Base-by-base conservation (phyloP, 73 alveolate species). In the Paraurostyla sp. region DNA sequence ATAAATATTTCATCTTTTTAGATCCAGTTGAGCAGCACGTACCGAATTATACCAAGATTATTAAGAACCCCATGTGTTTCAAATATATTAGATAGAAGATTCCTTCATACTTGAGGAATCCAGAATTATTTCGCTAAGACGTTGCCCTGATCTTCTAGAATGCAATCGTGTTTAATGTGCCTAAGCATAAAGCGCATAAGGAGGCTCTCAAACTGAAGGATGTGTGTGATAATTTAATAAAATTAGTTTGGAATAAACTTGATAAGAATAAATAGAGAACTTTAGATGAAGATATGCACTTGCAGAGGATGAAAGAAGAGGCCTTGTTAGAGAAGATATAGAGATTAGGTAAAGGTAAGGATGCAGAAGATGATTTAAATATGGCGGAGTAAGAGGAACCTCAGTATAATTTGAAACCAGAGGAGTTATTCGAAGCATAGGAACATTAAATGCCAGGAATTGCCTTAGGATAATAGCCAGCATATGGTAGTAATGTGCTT, bases 41-140 rank as follows among this genome's bases (percentile, higher is more conserved):
- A n/a, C 93, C 96, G 18, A 87, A 87, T 71, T 95, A 93, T 78
- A 36, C 76, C 13, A 93, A 94, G 81, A 96, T 97, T 30, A 94
- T 97, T 40, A 95, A 95, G 73, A 93, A 82, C 27, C 98, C 98
- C 33, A 97, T 97, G 96, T 97, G 96, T 80, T 95, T 95, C 80
- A 80, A 89, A 50, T 90, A 85, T 65, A 92, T 97, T 76, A 90
- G 90, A 40, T 84, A 93, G 68, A 95, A 89, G 60, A 83, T 84
- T 38, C 93, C 92, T n/a, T 68, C 81, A 51, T 96, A 96, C 78
- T 57, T 92, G 63, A 93, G 85, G 38, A 87, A 95, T 59, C 89
- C 95, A 60, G 94, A 93, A 40, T 16, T 57, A 68, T 80, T 96
- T 35, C 88, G 85, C 65, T 83, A 87, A 3, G 97, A 96, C 84